Evolutionary conservation across 352 stramenopile genomes (phyloP).

Genomic region (Globisporangium orthogonon): DNA sequence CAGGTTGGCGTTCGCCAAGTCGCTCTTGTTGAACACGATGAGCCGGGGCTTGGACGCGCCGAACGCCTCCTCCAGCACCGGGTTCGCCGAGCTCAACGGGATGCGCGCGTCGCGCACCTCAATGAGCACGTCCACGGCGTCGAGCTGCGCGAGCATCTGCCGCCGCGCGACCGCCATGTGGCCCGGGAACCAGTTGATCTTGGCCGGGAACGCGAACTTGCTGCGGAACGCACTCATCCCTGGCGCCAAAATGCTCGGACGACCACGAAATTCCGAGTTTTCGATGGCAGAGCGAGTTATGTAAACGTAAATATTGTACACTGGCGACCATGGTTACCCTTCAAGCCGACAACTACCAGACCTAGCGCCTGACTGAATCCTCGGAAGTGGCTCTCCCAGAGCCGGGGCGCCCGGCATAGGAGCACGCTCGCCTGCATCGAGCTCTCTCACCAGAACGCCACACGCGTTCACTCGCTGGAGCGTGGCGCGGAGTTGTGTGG

Average conservation of each 20-base stretch:
- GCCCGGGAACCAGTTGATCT: conserved; percentile 87
- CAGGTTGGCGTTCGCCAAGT: conserved; percentile 83
- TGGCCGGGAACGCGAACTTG: conserved; percentile 70
- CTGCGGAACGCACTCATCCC: conserved; percentile 61
- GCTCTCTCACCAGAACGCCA: no score
- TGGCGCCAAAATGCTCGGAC: neutral
- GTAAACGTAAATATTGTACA: no score
- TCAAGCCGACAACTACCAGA: no score
- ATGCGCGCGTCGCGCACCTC: conserved; percentile 82
- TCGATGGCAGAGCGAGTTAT: no score
- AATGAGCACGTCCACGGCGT: conserved; percentile 77
- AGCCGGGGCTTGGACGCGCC: conserved; percentile 72
- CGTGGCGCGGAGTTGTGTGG: no score
- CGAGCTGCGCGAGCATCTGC: conserved; percentile 78
- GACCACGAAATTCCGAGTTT: neutral
- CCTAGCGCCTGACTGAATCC: no score
- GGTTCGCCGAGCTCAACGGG: conserved; percentile 79
- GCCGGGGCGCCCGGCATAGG: no score
- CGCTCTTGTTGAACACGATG: conserved; percentile 86
- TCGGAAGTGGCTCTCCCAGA: no score
- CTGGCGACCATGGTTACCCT: no score
- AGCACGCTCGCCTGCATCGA: no score
- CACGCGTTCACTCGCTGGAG: no score
- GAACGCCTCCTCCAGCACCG: conserved; percentile 69
- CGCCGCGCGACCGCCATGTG: conserved; percentile 79